phyloP scores from a whole-genome alignment of 345 rosid species.

The Aegle marmelos region DNA sequence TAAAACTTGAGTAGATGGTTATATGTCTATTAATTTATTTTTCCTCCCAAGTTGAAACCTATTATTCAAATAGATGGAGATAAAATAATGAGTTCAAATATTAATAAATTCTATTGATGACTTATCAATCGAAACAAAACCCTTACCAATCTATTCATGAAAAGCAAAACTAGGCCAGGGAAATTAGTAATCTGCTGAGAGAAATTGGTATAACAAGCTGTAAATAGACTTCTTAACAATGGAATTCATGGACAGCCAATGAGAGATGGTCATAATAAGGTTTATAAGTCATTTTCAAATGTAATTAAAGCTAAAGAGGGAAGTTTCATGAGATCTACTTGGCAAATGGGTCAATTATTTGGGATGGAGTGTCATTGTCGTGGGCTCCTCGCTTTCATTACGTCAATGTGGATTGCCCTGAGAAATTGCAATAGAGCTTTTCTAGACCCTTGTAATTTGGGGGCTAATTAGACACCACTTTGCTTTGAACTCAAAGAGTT shows the following conservation, averaged over 20 bases:
- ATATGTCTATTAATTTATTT: no score
- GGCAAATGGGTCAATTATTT: constrained; percentile 3
- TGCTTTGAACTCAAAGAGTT: neutral
- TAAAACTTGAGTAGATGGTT: neutral
- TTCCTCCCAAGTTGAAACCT: neutral
- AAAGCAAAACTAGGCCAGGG: neutral
- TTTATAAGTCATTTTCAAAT: constrained; percentile 19
- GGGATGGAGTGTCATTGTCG: neutral
- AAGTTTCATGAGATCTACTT: constrained; percentile 11
- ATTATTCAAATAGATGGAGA: no score
- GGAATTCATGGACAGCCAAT: constrained; percentile 11
- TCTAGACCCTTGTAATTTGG: neutral
- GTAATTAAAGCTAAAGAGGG: constrained; percentile 25
- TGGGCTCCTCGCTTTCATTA: neutral
- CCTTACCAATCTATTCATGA: no score
- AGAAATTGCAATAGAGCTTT: neutral
- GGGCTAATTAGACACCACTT: neutral
- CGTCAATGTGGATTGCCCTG: neutral
- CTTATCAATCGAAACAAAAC: no score
- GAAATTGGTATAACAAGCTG: neutral
- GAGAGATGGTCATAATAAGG: constrained; percentile 5
- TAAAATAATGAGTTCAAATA: no score
- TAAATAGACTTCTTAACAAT: neutral
- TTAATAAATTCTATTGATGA: no score
- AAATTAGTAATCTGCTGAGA: neutral